Evolutionary conservation across 805 yeast genomes (phyloP), one percentile per base, ranked within the genome.

Genomic region (Yamadazyma phyllophila): DNA sequence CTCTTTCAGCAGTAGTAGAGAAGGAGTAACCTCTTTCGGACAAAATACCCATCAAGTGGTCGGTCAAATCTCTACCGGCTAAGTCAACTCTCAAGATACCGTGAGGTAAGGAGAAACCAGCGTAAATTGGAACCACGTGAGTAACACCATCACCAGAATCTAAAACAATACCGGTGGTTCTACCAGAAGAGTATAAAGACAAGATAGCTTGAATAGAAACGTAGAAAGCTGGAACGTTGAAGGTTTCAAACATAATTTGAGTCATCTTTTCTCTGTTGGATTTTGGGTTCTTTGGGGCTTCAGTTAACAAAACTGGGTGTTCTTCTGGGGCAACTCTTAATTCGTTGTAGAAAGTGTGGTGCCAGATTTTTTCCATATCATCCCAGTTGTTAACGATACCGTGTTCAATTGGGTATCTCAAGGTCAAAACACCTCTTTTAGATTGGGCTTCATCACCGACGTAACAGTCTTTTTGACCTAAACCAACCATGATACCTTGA

Each of bases 61-160:
- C 98, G 60, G 99, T 94, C 74, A 94, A 83, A 75, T 94, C 99
- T 83, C 99, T 90, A 82, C 99, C 99, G 65, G 98, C 99, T 77
- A 94, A 83, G 77, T 94, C 97, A 65, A 94, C 85, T 86, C 99
- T 90, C 81, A 88, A 82, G 71, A 94, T 94, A 73, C 97, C 98
- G 76, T 92, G 97, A 67, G 97, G 96, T 71, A 94, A 82, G 51
- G 98, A 87, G 96, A 91, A 94, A 81, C 99, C 99, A 62, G 97
- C 96, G 78, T 94, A 94, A 71, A 94, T 92, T 76, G 99, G 99
- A 58, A 94, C 99, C 76, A 92, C 97, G 95, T 92, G 98, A 67
- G 98, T 91, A 65, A 94, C 98, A 88, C 99, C 99, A 72, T 92
- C 99, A 85, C 99, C 99, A 57, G 97, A 91, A 81, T 92, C 99